A percentile compares a stretch with the other conserved stretches of the same genome.
phyloP scores from a whole-genome alignment of 2,329 filamentous ascomycete species.

The Aspergillus brunneoviolaceus region DNA sequence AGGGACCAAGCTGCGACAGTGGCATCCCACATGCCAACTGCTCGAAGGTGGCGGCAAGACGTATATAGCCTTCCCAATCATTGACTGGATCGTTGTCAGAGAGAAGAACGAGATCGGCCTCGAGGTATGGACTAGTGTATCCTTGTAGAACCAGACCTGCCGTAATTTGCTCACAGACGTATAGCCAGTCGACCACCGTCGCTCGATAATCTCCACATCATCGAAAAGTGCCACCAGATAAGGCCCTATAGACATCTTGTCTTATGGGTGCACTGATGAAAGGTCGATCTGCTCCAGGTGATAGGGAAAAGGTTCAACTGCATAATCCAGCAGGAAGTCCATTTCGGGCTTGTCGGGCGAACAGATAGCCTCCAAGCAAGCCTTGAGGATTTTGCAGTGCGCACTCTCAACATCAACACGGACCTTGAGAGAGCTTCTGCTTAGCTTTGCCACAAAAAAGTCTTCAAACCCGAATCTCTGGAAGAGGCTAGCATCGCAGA shows the following conservation, averaged over 20 bases:
- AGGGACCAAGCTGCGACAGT: too few species aligned
- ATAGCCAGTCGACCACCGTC: constrained; percentile 18
- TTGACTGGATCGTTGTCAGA: too few species aligned
- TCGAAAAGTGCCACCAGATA: constrained; percentile 22
- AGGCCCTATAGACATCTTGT: constrained; percentile 23
- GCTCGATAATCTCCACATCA: constrained; percentile 18
- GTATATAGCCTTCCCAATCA: too few species aligned
- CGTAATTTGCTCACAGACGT: too few species aligned
- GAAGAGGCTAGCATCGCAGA: constrained; percentile 27
- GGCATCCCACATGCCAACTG: too few species aligned
- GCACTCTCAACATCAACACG: constrained; percentile 18
- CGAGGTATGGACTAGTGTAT: too few species aligned
- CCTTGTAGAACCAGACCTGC: too few species aligned
- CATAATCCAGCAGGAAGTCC: constrained; percentile 9
- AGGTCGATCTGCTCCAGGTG: constrained; percentile 19
- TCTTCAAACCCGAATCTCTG: constrained; percentile 28
- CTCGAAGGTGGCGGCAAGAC: too few species aligned
- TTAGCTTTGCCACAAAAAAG: constrained; percentile 26
- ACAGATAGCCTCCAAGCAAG: constrained; percentile 16
- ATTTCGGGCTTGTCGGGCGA: neutral
- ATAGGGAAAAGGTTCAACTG: constrained; percentile 4
- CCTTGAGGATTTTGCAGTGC: constrained; percentile 9
- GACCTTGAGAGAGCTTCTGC: constrained; percentile 18
- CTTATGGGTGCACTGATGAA: constrained; percentile 20
- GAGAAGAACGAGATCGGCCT: too few species aligned